Percentiles rank a stretch among this genome's conserved stretches.
Evolutionary conservation across 2,329 filamentous ascomycete genomes (phyloP).

Genomic region (Podosphaera leucotricha): DNA sequence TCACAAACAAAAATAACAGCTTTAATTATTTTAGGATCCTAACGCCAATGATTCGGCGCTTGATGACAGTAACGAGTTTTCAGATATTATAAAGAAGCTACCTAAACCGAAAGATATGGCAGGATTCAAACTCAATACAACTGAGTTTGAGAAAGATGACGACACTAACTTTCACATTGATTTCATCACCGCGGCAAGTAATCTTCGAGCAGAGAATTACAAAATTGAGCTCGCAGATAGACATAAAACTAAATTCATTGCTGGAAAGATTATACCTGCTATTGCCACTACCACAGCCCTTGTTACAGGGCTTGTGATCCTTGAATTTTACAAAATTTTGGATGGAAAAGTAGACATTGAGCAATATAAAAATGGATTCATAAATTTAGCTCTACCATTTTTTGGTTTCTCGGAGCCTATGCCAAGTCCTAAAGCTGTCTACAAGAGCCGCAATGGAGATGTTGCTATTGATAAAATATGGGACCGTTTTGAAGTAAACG

Average conservation of each 20-base stretch:
- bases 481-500: slow-evolving; percentile 82
- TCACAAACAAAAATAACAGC: neutral
- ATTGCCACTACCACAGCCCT: slow-evolving; percentile 94
- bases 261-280: slow-evolving; percentile 95
- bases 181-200: slow-evolving; percentile 94
- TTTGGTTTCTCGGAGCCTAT: slow-evolving; percentile 98
- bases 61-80: slow-evolving; percentile 54
- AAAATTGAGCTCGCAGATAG: slow-evolving; percentile 80
- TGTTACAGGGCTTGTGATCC: slow-evolving; percentile 74
- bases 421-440: slow-evolving; percentile 75
- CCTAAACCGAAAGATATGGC: slow-evolving; percentile 60
- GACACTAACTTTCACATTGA: slow-evolving; percentile 97
- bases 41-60: slow-evolving; percentile 37
- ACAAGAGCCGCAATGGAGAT: slow-evolving; percentile 54
- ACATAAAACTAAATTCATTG: slow-evolving; percentile 99
- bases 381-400: slow-evolving; percentile 90
- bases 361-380: slow-evolving; percentile 97
- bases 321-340: slow-evolving; percentile 90
- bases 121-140: slow-evolving; percentile 71
- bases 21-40: slow-evolving; percentile 33
- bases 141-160: slow-evolving; percentile 98
- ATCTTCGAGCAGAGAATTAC: slow-evolving; percentile 92
- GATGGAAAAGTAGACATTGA: slow-evolving; percentile 93
- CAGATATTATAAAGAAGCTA: slow-evolving; percentile 46
- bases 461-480: slow-evolving; percentile 87